A percentile compares a stretch with the other conserved stretches of the same genome.
Conservation (phyloP, 1,284 basidiomycete genomes). For the Ceratobasidium sp. region DNA sequence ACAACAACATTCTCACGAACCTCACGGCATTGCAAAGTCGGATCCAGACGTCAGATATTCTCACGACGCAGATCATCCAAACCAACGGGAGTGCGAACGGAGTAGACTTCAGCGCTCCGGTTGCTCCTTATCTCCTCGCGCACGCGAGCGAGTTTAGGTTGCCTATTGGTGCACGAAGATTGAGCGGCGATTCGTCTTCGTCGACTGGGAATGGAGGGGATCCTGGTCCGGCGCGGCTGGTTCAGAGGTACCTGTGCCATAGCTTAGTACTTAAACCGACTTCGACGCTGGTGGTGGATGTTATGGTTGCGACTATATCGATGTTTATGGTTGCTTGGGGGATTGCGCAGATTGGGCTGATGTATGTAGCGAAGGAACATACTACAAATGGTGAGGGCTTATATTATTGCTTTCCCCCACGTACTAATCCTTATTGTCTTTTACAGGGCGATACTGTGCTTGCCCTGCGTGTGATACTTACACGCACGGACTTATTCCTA, state of each 20-base stretch:
- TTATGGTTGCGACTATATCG: conserved; percentile 34
- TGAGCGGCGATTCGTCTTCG: background rate
- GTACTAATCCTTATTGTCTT: background rate
- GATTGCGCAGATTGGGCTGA: conserved; percentile 33
- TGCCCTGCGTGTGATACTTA: conserved; percentile 39
- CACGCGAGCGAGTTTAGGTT: conserved; percentile 20
- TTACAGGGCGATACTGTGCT: conserved; percentile 23
- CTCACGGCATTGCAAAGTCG: conserved; percentile 16
- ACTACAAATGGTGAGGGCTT: conserved; percentile 9
- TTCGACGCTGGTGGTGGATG: conserved; percentile 31
- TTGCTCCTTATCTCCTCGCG: conserved; percentile 25
- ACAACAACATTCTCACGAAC: conserved; percentile 33
- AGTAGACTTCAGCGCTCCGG: conserved; percentile 12
- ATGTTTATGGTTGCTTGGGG: conserved; percentile 40
- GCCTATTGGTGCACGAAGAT: background rate
- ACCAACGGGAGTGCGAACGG: conserved; percentile 32
- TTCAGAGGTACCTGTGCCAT: conserved; percentile 42
- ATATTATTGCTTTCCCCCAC: background rate
- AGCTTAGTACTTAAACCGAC: conserved; percentile 41
- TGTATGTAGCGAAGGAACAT: conserved; percentile 32
- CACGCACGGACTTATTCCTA: conserved; percentile 8
- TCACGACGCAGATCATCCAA: conserved; percentile 4
- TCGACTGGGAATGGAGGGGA: background rate
- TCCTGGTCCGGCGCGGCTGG: background rate
- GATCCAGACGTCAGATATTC: conserved; percentile 21